phyloP scores from a whole-genome alignment of 2,329 filamentous ascomycete genomes.

The Colletotrichum acutatum region DNA sequence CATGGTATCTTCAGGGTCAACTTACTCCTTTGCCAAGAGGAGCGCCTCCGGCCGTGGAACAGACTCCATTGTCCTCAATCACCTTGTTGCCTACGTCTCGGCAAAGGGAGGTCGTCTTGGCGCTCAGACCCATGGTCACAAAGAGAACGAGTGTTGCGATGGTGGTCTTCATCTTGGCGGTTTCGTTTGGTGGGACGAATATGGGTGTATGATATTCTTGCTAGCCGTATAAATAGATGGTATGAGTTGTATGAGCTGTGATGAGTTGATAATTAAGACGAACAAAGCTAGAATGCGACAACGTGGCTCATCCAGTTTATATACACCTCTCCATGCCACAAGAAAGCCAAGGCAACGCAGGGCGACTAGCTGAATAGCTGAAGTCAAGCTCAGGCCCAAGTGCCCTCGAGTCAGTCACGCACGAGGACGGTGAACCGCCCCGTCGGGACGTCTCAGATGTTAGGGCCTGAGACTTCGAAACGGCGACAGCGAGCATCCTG shows the following conservation, averaged over 20 bases:
- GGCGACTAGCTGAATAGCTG: background rate
- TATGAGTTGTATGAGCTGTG: background rate
- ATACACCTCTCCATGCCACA: background rate
- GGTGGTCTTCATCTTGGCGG: constrained; percentile 11
- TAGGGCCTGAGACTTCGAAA: constrained; percentile 5
- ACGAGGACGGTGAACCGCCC: background rate
- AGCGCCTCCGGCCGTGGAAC: constrained; percentile 1
- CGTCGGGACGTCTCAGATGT: constrained; percentile 23
- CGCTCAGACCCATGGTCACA: background rate
- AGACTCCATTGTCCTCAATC: background rate
- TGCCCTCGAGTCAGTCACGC: constrained; percentile 12
- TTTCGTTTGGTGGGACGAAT: background rate
- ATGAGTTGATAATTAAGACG: background rate
- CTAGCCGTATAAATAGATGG: background rate
- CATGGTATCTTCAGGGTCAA: background rate
- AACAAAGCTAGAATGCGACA: background rate
- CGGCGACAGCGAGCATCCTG: constrained; percentile 2
- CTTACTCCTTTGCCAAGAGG: constrained; percentile 19
- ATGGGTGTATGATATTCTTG: no score
- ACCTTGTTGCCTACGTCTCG: constrained; percentile 12
- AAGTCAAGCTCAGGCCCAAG: no score
- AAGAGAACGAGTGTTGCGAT: background rate
- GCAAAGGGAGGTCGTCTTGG: constrained; percentile 14
- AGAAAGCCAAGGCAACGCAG: background rate
- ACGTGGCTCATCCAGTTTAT: constrained; percentile 5